Evolutionary conservation across 306 rosid genomes (phyloP), one percentile per base, ranked within the genome.

Genomic region (Castanospermum australe): DNA sequence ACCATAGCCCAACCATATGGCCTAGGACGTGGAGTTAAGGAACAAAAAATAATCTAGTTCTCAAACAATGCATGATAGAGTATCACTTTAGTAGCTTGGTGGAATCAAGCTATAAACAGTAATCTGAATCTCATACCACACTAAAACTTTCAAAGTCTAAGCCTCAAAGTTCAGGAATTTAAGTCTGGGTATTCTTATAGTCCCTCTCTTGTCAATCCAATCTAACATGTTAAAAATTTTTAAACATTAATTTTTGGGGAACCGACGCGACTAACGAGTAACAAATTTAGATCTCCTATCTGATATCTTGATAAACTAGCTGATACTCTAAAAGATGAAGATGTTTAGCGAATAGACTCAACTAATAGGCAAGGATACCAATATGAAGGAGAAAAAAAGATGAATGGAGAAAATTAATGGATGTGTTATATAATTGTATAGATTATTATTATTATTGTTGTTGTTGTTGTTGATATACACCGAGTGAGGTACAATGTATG

Each of bases 31-130:
- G 50, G 42, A 62, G 21, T 71, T 63, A 5, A 39, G 48, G 22
- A 71, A 72, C 52, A 50, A 39, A 63, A 20, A 80, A 63, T 28
- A 61, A 21, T 52, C 65, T n/a, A 51, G 15, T 48, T 48, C 61
- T 24, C 1, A 3, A 7, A 5, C 79, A 50, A 36, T 35, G 38
- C 56, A 62, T 61, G 45, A 22, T 7, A 57, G 68, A 56, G 5
- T 9, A 15, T 0, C 12, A 45, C n/a, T 30, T 33, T 38, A 54
- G 30, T 55, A 67, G 50, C 18, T 76, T 38, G 30, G 65, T 52
- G 24, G 52, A 33, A 24, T 25, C 33, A 65, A 38, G 56, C 38
- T 24, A 38, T 44, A 38, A 65, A 65, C 20, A 22, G 45, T 17
- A 59, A 74, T 6, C 50, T 6, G 30, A 38, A 0, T 52, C 35